A percentile compares a stretch with the other conserved stretches of the same genome.
phyloP scores from a whole-genome alignment of 2,329 filamentous ascomycete species.

The Sclerotinia trifoliorum region DNA sequence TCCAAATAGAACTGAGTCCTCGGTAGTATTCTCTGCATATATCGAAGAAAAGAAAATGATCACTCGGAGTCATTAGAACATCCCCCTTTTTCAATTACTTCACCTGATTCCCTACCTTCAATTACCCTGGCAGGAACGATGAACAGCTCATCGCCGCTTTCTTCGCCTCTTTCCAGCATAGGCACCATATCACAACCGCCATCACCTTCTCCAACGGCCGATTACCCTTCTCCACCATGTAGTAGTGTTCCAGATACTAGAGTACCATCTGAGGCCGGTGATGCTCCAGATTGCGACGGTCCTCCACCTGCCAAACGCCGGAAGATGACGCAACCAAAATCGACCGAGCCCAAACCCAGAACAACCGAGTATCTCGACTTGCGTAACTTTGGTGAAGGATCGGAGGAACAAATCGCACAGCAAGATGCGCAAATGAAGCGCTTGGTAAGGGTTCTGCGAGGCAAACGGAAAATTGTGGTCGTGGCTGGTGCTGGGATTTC shows the following conservation, averaged over 20 bases:
- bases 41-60: slow-evolving; percentile 18
- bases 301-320: slow-evolving; percentile 74
- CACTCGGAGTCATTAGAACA: slow-evolving; percentile 18
- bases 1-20: not conserved
- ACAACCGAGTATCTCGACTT: slow-evolving; percentile 83
- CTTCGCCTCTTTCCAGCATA: slow-evolving; percentile 41
- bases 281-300: slow-evolving; percentile 48
- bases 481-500: slow-evolving; percentile 97
- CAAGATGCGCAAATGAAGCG: slow-evolving; percentile 65
- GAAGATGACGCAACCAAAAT: slow-evolving; percentile 55
- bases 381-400: slow-evolving; percentile 48
- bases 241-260: slow-evolving; percentile 35
- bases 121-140: slow-evolving; percentile 6
- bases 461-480: slow-evolving; percentile 94
- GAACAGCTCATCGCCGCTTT: slow-evolving; percentile 31
- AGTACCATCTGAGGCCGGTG: slow-evolving; percentile 28
- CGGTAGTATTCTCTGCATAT: not conserved
- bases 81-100: slow-evolving; percentile 14
- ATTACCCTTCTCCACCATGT: slow-evolving; percentile 39
- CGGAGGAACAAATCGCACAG: slow-evolving; percentile 47
- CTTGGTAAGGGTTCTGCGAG: slow-evolving; percentile 72
- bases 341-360: slow-evolving; percentile 53
- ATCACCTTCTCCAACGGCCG: slow-evolving; percentile 30
- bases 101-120: not conserved
- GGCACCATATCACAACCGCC: slow-evolving; percentile 41